Evolutionary conservation across 371 early-diverging fungal species (phyloP), one percentile per base, ranked within the genome.

Genomic region (Chytridium lagenaria): DNA sequence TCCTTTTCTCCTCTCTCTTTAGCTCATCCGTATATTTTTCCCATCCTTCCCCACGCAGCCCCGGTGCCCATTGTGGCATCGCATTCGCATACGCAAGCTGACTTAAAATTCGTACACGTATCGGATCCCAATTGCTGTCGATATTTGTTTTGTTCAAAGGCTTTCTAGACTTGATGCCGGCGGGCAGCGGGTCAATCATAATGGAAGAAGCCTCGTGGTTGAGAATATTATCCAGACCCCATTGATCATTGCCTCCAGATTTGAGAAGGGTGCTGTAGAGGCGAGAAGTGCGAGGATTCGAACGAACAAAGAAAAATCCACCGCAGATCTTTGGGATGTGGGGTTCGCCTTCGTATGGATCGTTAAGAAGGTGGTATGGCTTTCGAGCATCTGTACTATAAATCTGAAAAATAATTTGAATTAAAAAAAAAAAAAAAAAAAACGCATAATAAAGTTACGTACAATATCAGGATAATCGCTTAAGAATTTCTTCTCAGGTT

Each of bases 271-370:
- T 22, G 15, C 33, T 12, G 68, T 59, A 70, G 22, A 71, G 2
- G 0, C 19, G 12, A 28, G 12, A 2, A 30, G 71, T 67, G 31
- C 65, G 67, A 26, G 34, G 50, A 34, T 49, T 66, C 3, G 67
- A 2, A 31, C 72, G 66, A 26, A 38, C 55, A 37, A 50, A 72
- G 38, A 72, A 72, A 3, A 72, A 72, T 22, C 72, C 72, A 23
- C 72, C 72, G 67, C 72, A 72, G 36, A 72, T 65, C 23, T 65
- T 44, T 22, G 72, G 72, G 19, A 72, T 55, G 37, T 67, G 52
- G 2, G 49, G 31, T 26, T 61, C 16, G 16, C 72, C 65, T 39
- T 72, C 72, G 40, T 23, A 72, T 5, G 72, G 72, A 38, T 72
- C 72, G 12, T 28, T 26, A 3, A 72, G 51, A 67, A 22, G 23